These are phyloP conservation scores for Herpetomonas tarakana DNA, from an alignment of 208 protist species.

Conservation along the genomic window DNA sequence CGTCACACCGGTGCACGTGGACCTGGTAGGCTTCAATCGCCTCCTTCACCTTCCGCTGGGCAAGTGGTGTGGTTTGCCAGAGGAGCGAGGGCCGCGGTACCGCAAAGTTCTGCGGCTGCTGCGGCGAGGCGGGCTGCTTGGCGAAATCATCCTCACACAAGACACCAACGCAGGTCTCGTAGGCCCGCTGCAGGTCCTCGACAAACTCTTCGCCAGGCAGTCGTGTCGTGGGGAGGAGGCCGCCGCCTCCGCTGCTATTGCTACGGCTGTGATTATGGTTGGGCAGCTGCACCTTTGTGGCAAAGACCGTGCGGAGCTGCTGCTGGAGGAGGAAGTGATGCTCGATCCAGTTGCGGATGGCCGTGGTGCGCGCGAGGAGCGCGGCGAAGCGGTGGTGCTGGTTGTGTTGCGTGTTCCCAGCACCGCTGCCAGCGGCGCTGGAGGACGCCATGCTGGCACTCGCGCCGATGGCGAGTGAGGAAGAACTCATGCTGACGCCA, in stretches of 20 bases:
- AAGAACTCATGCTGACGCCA: not conserved
- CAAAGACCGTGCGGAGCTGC: constrained; percentile 54
- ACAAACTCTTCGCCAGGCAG: constrained; percentile 36
- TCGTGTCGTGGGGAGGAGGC: constrained; percentile 11
- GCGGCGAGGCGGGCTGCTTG: not conserved
- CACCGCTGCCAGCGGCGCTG: constrained; percentile 1
- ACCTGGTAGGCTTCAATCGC: constrained; percentile 42
- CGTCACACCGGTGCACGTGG: constrained; percentile 48
- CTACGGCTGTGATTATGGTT: not conserved
- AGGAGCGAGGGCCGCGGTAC: constrained; percentile 11
- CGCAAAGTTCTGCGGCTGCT: not conserved
- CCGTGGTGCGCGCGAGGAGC: constrained; percentile 36
- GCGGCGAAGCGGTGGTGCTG: constrained; percentile 42
- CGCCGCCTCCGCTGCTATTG: not conserved
- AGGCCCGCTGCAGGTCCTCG: constrained; percentile 34
- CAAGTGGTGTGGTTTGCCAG: constrained; percentile 45
- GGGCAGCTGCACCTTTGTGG: constrained; percentile 14
- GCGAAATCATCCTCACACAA: constrained; percentile 5
- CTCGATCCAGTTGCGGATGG: constrained; percentile 45
- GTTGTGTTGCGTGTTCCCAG: not conserved
- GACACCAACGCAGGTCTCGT: constrained; percentile 33
- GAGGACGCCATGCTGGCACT: not conserved
- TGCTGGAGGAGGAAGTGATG: constrained; percentile 38
- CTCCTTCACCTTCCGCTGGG: constrained; percentile 32
- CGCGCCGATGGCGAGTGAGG: not conserved